Evolutionary conservation across 257 asterid genomes (phyloP), one percentile per base, ranked within the genome.

Genomic region (Solanum virginianum): DNA sequence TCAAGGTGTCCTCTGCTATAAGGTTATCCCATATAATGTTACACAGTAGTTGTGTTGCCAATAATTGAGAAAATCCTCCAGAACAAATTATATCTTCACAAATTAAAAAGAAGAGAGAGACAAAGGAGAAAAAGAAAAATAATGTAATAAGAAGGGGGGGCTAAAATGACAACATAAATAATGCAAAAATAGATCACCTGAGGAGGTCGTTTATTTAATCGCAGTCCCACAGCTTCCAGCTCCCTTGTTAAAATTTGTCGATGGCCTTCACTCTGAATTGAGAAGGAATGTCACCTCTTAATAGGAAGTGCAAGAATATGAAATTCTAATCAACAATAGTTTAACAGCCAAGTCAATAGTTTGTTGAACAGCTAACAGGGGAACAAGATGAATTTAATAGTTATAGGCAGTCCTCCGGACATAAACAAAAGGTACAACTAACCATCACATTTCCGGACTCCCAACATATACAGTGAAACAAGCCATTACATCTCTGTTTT

Each of bases 211-310:
- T 96, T 96, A 93, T 96, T 96, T 86, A 96, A 87, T 51, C 99
- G 98, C 90, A 96, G 92, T 60, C 99, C 99, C 87, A 96, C 99
- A 89, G 99, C 93, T 93, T 96, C 99, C 92, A 96, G 91, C 88
- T 96, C 99, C 92, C 86, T 94, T 2, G 99, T 96, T 83, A 96
- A 89, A 91, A 96, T 96, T 88, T 96, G 99, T 16, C 99, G 94
- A 87, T 96, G 99, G 86, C 99, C 99, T 93, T 96, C 99, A 92
- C 99, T 95, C 98, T 96, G 69, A 66, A 90, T 70, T 41, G 29
- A 39, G 20, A 70, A 39, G 54, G 5, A 39, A 24, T 39, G 22
- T 70, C 29, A 70, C 54, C 80, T 18, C 54, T 39, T 43, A 70
- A 39, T 18, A 39, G 29, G 51, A 70, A 70, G 79, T 18, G 26